Evolutionary conservation across 2,329 filamentous ascomycete genomes (phyloP), one percentile per base, ranked within the genome.

Genomic region (Aureobasidium lini): DNA sequence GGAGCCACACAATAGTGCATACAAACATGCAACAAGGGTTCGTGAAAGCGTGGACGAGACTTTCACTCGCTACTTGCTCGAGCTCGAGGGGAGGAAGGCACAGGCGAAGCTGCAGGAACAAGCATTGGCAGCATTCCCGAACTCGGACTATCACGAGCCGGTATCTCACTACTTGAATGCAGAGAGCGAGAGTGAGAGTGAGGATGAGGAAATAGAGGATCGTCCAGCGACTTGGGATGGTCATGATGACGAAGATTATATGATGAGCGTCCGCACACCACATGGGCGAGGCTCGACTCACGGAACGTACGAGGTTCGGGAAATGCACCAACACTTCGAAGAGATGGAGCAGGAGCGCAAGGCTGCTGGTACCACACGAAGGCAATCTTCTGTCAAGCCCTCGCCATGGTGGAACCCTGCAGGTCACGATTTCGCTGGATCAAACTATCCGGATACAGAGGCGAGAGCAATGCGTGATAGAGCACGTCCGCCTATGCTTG

Each of bases 401-500:
- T 70, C 67, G 4, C 69, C 70, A 11, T 78, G 76, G 70, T 74
- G 74, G 61, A 75, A 73, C 50, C 69, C 72, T 9, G 70, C 66
- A 15, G 67, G 68, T 29, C 64, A 60, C 9, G 65, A 63, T 40
- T 59, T 60, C 36, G 58, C 57, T 28, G 43, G n/a, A 6, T 57
- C 54, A n/a, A 50, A 47, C 11, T 65, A 73, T 53, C 71, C 68
- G 42, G 74, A 78, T 59, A 66, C 64, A 18, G 76, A 78, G 60
- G 64, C 83, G 40, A 75, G 79, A 62, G 77, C 78, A 29, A 81
- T 84, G 76, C 79, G 79, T 23, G 85, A 84, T 62, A 77, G 78
- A 44, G 80, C 81, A 29, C 81, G 80, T 43, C 93, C 93, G 42
- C 93, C 93, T 9, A 95, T 97, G 91, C 83, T 96, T 10, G 93